A percentile compares a stretch with the other conserved stretches of the same genome.
phyloP scores from a whole-genome alignment of 176 grass and related monocot genomes.

The Hordeum vulgare region MorexV3_pseudomolecules_assembly NC_058518.1:32216233-32216732 shows the following conservation, averaged over 20 bases:
- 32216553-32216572: slow-evolving; percentile 39
- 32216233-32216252: not conserved
- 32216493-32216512: slow-evolving; percentile 11
- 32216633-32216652: slow-evolving; percentile 12
- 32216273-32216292: slow-evolving; percentile 32
- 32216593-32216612: slow-evolving; percentile 24
- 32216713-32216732: slow-evolving; percentile 39
- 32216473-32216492: slow-evolving; percentile 18
- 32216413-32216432: slow-evolving; percentile 31
- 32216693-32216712: slow-evolving; percentile 31
- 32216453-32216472: slow-evolving; percentile 13
- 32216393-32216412: slow-evolving; percentile 31
- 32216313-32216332: slow-evolving; percentile 42
- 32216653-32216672: slow-evolving; percentile 42
- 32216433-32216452: slow-evolving; percentile 56
- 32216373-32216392: slow-evolving; percentile 40
- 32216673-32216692: slow-evolving; percentile 45
- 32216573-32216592: slow-evolving; percentile 43
- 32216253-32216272: not conserved
- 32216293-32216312: slow-evolving; percentile 37
- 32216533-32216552: slow-evolving; percentile 35
- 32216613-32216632: slow-evolving; percentile 31
- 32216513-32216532: slow-evolving; percentile 37
- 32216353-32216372: slow-evolving; percentile 42
- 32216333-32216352: slow-evolving; percentile 39